These are phyloP conservation scores for Apophysomyces elegans DNA, from an alignment of 371 early-diverging fungal species.

Conservation along the genomic window DNA sequence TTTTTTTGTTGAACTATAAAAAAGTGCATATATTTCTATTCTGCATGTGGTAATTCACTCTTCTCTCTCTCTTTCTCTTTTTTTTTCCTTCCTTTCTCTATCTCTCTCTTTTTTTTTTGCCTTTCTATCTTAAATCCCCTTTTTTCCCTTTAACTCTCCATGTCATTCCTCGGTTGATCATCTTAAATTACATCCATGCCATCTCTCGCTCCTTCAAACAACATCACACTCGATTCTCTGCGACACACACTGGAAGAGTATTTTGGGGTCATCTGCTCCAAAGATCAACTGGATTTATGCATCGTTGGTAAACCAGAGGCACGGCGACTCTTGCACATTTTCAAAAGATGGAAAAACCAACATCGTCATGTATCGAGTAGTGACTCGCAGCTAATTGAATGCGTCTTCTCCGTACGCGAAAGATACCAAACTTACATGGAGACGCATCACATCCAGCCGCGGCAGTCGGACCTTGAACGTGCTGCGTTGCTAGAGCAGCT, in stretches of 20 bases:
- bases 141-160: background rate
- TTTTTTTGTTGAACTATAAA: background rate
- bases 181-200: background rate
- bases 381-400: slow-evolving; percentile 27
- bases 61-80: background rate
- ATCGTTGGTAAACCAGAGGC: slow-evolving; percentile 30
- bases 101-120: too few relatives aligned
- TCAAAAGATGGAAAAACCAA: slow-evolving; percentile 24
- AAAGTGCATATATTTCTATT: background rate
- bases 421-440: slow-evolving; percentile 29
- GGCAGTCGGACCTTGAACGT: slow-evolving; percentile 25
- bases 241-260: slow-evolving; percentile 23
- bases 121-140: too few relatives aligned
- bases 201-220: background rate
- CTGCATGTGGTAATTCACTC: background rate
- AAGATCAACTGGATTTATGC: slow-evolving; percentile 35
- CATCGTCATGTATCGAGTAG: slow-evolving; percentile 20
- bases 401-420: slow-evolving; percentile 30
- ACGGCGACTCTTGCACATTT: slow-evolving; percentile 27
- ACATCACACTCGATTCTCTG: background rate
- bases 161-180: background rate
- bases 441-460: slow-evolving; percentile 22
- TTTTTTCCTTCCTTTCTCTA: background rate
- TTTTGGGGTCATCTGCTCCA: slow-evolving; percentile 30
- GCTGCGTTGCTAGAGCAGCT: slow-evolving; percentile 25